These are phyloP conservation scores for Decorospora gaudefroyi DNA, from an alignment of 2,329 filamentous ascomycete genomes.

Conservation along the genomic window DNA sequence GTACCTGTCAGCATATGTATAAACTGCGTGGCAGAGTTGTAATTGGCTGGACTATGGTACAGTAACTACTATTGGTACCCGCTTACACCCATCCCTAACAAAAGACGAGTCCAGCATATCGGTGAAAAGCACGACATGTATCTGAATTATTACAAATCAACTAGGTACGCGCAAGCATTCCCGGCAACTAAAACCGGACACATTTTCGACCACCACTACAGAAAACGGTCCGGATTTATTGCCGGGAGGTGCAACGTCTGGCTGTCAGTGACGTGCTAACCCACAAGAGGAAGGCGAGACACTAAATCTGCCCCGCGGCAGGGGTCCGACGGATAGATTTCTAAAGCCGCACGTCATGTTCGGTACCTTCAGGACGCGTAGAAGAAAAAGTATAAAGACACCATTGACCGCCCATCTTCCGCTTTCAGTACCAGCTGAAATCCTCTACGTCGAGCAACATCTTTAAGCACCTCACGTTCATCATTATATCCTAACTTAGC, in stretches of 20 bases:
- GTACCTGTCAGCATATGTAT: slow-evolving; percentile 13
- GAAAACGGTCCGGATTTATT: too few relatives aligned
- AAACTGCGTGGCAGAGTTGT: slow-evolving; percentile 1
- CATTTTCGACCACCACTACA: too few relatives aligned
- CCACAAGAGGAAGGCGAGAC: slow-evolving; percentile 25
- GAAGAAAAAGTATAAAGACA: slow-evolving; percentile 32
- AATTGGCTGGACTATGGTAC: neutral
- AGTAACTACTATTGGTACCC: neutral
- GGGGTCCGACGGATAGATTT: slow-evolving; percentile 7
- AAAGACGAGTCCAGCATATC: slow-evolving; percentile 1
- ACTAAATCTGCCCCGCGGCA: slow-evolving; percentile 18
- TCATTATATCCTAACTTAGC: neutral
- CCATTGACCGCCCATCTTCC: slow-evolving; percentile 8
- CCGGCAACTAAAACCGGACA: too few relatives aligned
- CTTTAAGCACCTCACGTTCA: neutral
- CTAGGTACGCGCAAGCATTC: too few relatives aligned
- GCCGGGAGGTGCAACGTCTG: too few relatives aligned
- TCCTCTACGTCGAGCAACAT: neutral
- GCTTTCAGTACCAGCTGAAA: slow-evolving; percentile 4
- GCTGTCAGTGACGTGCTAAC: slow-evolving; percentile 6
- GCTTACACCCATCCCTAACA: neutral
- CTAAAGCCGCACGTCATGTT: slow-evolving; percentile 25
- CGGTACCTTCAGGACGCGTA: slow-evolving; percentile 24
- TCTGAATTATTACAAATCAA: slow-evolving; percentile 40
- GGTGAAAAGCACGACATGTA: neutral